These are phyloP conservation scores for Arthrobotrys iridis DNA, from an alignment of 2,329 filamentous ascomycete genomes.

Conservation along the genomic window DNA sequence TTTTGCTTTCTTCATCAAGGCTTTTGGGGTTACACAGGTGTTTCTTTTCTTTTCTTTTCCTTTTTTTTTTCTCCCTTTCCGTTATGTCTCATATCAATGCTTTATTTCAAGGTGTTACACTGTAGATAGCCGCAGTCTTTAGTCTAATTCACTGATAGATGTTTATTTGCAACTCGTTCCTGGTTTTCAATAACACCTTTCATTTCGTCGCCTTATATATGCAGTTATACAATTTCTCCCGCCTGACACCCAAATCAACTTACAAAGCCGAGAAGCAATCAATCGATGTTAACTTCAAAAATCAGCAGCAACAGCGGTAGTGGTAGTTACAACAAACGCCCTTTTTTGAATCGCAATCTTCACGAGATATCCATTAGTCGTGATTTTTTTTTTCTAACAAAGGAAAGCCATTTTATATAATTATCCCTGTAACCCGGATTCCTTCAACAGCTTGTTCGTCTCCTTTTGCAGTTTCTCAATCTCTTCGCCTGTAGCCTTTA, in stretches of 20 bases:
- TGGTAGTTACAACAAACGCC: slow-evolving; percentile 8
- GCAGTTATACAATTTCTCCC: not conserved
- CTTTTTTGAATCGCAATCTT: not conserved
- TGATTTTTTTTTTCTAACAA: not conserved
- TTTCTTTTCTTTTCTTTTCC: not conserved
- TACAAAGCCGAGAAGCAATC: not conserved
- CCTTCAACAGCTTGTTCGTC: slow-evolving; percentile 68
- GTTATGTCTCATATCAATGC: not conserved
- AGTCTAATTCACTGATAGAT: not conserved
- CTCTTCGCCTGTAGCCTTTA: slow-evolving; percentile 62
- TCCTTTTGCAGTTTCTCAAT: slow-evolving; percentile 68
- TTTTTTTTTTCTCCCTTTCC: too few species aligned
- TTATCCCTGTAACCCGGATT: slow-evolving; percentile 57
- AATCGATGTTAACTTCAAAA: not conserved
- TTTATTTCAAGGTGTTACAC: not conserved
- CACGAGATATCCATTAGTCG: not conserved
- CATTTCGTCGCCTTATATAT: not conserved
- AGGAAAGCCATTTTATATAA: too few species aligned
- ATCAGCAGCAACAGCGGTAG: not conserved
- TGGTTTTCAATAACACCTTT: not conserved
- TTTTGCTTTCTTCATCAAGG: not conserved
- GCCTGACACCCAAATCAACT: too few species aligned
- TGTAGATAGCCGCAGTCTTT: slow-evolving; percentile 3
- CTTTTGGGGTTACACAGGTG: not conserved
- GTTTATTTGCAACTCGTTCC: not conserved